These are phyloP conservation scores for Fraxinus quadrangulata DNA, from an alignment of 257 asterid species.

Conservation along the genomic window DNA sequence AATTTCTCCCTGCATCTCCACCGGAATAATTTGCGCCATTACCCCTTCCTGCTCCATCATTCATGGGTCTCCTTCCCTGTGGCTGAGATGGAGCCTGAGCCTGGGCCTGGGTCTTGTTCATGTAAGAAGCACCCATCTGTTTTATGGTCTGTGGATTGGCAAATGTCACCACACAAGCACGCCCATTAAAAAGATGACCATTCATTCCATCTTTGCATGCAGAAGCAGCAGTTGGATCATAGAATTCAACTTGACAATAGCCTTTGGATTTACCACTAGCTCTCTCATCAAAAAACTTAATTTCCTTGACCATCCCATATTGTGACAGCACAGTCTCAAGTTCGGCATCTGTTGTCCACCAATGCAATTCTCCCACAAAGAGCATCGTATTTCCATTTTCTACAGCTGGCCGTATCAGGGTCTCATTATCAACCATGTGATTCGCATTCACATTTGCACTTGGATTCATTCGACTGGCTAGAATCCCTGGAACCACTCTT, in stretches of 20 bases:
- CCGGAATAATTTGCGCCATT: constrained; percentile 52
- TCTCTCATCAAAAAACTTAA: constrained; percentile 59
- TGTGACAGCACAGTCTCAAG: constrained; percentile 49
- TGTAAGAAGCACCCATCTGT: constrained; percentile 47
- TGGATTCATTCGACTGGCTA: constrained; percentile 43
- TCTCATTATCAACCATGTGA: constrained; percentile 54
- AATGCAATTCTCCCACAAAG: constrained; percentile 58
- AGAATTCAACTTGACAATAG: constrained; percentile 61
- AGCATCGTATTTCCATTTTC: constrained; percentile 70
- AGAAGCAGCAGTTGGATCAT: constrained; percentile 48
- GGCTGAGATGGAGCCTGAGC: constrained; percentile 40
- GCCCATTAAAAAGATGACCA: constrained; percentile 52
- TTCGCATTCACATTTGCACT: constrained; percentile 39
- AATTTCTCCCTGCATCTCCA: constrained; percentile 55
- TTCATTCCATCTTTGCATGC: constrained; percentile 59
- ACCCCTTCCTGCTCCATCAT: constrained; percentile 68
- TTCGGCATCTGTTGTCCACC: constrained; percentile 69
- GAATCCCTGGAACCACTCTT: constrained; percentile 47
- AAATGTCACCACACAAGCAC: constrained; percentile 57
- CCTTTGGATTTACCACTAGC: constrained; percentile 69
- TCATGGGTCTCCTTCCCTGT: constrained; percentile 63
- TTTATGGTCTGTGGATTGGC: constrained; percentile 54
- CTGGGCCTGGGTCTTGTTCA: constrained; percentile 46
- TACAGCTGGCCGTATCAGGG: constrained; percentile 46
- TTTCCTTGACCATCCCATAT: constrained; percentile 54